Base-by-base conservation (phyloP, 2,329 filamentous ascomycete genomes). In the Diaporthe vexans region DNA sequence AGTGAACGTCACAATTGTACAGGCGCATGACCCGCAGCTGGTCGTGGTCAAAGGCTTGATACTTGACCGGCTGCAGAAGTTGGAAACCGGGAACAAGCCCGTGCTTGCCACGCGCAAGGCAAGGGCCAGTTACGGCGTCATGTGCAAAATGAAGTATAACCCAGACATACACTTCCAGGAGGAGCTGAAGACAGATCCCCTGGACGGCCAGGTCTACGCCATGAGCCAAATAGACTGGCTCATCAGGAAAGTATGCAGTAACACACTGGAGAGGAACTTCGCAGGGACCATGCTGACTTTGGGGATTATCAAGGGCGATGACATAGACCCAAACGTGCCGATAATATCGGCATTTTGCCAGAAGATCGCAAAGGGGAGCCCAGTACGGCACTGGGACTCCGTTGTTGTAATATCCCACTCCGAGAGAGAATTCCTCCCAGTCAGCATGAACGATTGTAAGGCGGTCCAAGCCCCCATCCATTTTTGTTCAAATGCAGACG, bases 11-110 rank as follows among this genome's bases (percentile, higher is more conserved):
- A 79, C 82, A 46, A 84, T 87, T 21, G 76, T 87, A 4, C 84
- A 84, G 11, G 85, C 84, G 2, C 84, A 86, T 11, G 88, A 90
- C 59, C 88, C 88, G 0, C 87, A 90, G 72, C 85, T 90, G 0
- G 87, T 88, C 7, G 88, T 90, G 1, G 87, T 88, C 56, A 88
- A 88, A 75, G 88, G 88, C 0, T 80, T 90, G 3, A 85, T 90
- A 1, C 81, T 85, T 3, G 87, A 90, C 65, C 83, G 87, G 15
- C 81, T 89, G n/a, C 85, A 88, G 56, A 86, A 84, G 63, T 81
- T 88, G 51, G 81, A 85, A 6, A 82, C 84, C 0, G 83, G 83
- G 19, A 79, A 81, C 2, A 80, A 79, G 8, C 79, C 86, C 0
- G 86, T 89, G 0, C 81, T 90, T 11, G 81, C 83, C 11, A 82